Percentiles rank a stretch among this genome's conserved stretches.
Evolutionary conservation across 2,329 filamentous ascomycete genomes (phyloP).

Genomic region (Chaetomiaceae sp.): DNA sequence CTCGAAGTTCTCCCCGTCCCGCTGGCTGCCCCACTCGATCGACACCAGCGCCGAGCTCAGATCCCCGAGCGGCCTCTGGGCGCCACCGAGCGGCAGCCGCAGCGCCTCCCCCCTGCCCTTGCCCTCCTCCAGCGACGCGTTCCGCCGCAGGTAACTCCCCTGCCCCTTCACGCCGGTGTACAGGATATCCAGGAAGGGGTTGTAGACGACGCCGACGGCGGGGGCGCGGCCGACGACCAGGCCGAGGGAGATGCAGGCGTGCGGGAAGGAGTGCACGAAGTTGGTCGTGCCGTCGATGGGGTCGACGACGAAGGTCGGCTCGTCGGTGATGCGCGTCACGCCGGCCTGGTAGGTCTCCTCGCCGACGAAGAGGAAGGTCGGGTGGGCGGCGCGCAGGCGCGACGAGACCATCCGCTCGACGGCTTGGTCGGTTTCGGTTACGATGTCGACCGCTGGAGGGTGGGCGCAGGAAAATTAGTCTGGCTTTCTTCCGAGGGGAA

Average conservation of each 20-base stretch:
- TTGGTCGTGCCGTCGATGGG: conserved; percentile 81
- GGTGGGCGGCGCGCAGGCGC: conserved; percentile 49
- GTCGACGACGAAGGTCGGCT: conserved; percentile 75
- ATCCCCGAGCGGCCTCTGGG: conserved; percentile 50
- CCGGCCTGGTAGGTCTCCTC: conserved; percentile 73
- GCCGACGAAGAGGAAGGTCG: conserved; percentile 61
- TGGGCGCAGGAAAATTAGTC: neutral
- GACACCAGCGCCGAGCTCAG: conserved; percentile 62
- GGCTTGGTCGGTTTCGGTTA: conserved; percentile 63
- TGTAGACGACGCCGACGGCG: conserved; percentile 71
- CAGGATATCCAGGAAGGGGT: conserved; percentile 66
- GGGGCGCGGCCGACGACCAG: conserved; percentile 59
- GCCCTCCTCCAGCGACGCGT: conserved; percentile 34
- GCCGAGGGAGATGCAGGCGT: conserved; percentile 72
- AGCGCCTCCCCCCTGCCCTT: conserved; percentile 15
- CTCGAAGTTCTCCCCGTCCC: conserved; percentile 65
- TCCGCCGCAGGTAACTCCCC: conserved; percentile 57
- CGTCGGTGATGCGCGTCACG: conserved; percentile 51
- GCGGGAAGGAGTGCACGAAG: conserved; percentile 71
- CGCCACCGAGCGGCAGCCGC: conserved; percentile 37
- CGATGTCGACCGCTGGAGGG: conserved; percentile 57
- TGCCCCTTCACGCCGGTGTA: conserved; percentile 64
- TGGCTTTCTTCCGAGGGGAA: neutral
- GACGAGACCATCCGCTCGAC: conserved; percentile 58
- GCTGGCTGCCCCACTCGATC: conserved; percentile 68